Base-by-base conservation (phyloP, 176 grass and related monocot genomes). In the Bothriochloa decipiens region DNA sequence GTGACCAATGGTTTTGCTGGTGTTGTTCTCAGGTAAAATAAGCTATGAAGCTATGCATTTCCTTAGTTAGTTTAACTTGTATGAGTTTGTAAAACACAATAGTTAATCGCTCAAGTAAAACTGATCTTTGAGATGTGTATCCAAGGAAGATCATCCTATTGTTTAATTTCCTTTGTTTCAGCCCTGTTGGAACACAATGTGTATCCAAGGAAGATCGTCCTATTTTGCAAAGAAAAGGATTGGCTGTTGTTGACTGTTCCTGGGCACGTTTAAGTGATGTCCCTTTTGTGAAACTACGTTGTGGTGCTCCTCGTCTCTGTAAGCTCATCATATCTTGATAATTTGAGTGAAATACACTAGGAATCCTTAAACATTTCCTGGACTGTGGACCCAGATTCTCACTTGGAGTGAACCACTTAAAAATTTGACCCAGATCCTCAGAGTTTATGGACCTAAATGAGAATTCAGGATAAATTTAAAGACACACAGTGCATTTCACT, bases 261-360 rank as follows among this genome's bases (percentile, higher is more conserved):
- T 98, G 96, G 96, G 96, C 96, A 79, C 96, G 93, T 65, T 87
- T 98, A 67, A 91, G 89, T 80, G 96, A 98, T 81, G 96, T 98
- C 46, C 96, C 96, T 81, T 98, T 98, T 42, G 85, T 83, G 50
- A 98, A 98, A 84, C 93, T 98, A 63, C 96, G 96, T 8, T 98
- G 96, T 72, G 89, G 96, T 63, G 93, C 96, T 53, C 96, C 96
- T 74, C 93, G 96, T 80, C 91, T 98, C 33, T 90, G 96, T 98
- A 93, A 90, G 93, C 77, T 81, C 65, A 50, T 62, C 22, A 0
- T 86, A 22, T 70, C 32, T 58, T 16, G 64, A 52, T 81, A 73
- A 65, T 29, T 29, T 29, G 61, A 15, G 61, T 27, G 25, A 64
- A 64, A 28, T 28, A 10, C 1, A 27, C 60, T 63, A 27, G 25